Base-by-base conservation (phyloP, 1,139 yeast species). In the Zygosaccharomyces pseudobailii region DNA sequence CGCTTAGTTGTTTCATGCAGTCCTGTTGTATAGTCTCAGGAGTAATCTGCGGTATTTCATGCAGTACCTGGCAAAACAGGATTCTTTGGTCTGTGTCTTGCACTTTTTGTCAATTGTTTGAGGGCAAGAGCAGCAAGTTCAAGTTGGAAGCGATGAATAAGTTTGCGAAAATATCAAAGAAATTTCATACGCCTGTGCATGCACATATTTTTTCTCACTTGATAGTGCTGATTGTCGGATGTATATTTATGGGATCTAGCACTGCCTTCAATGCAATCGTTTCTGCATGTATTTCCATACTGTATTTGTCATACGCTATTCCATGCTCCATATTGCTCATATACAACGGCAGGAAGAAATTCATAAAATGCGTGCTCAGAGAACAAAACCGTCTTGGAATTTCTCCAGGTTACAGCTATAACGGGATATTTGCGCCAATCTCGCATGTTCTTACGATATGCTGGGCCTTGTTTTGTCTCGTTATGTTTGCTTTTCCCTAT, bases 61-160 rank as follows among this genome's bases (percentile, higher is more conserved):
- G 76, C 41, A 78, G 75, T 53, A 76, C 79, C 17, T 76, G 80
- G 80, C 78, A 74, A 61, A 72, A 77, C 28, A 64, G 79, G 57
- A 66, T 76, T 46, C 68, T 78, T 52, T 76, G 80, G 79, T 72
- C 78, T n/a, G 72, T 75, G 51, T 67, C 77, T 13, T 68, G 79
- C 59, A 79, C 75, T 59, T 65, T 62, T 40, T 57, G 57, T 36
- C 37, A 35, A 23, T 20, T 35, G 9, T 33, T 2, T 20, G 8
- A 27, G 2, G 3, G 9, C 2, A 3, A 35, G 23, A 35, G 22
- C 10, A 9, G 25, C 25, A 24, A 13, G n/a, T 20, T 24, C 13
- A 35, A 35, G 3, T n/a, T 21, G 25, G 54, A 7, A 47, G 66
- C 50, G 24, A 42, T 43, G 27, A 23, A 24, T 30, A 45, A 46